phyloP scores from a whole-genome alignment of 805 yeast genomes.

The Nematodospora valgi region DNA sequence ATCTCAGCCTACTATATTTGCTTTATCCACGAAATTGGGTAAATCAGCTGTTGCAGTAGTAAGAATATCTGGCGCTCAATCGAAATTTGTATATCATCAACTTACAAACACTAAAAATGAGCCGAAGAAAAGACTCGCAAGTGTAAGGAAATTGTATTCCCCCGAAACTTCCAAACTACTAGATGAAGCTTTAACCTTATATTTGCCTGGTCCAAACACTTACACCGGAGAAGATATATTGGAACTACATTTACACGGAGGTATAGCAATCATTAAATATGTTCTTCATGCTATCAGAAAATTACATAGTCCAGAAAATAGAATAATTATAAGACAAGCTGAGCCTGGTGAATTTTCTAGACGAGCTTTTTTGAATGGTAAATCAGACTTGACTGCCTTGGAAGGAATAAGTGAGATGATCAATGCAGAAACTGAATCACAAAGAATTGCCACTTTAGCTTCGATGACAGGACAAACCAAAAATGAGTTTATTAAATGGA shows the following conservation, averaged over 20 bases:
- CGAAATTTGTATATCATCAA: conserved; percentile 39
- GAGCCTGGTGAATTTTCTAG: conserved; percentile 90
- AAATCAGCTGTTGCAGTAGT: conserved; percentile 85
- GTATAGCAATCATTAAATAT: conserved; percentile 74
- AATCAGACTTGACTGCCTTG: conserved; percentile 81
- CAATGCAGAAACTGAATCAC: conserved; percentile 91
- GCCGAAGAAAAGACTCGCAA: conserved; percentile 54
- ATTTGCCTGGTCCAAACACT: conserved; percentile 69
- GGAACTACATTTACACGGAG: conserved; percentile 94
- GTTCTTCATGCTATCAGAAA: conserved; percentile 59
- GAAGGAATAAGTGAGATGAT: conserved; percentile 89
- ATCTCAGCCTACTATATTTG: conserved; percentile 74
- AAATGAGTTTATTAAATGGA: conserved; percentile 58
- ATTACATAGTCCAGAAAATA: conserved; percentile 44
- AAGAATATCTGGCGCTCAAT: conserved; percentile 73
- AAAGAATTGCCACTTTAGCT: conserved; percentile 68
- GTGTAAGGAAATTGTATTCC: conserved; percentile 53
- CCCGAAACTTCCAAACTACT: conserved; percentile 43
- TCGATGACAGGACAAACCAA: conserved; percentile 72
- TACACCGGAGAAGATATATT: conserved; percentile 91
- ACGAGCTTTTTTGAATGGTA: conserved; percentile 81
- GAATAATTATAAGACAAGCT: conserved; percentile 64
- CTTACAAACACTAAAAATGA: conserved; percentile 39
- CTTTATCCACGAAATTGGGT: conserved; percentile 79
- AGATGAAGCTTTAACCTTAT: conserved; percentile 75